Percentiles rank a stretch among this genome's conserved stretches.
Evolutionary conservation across 2,329 filamentous ascomycete species (phyloP).

Genomic region (Aspergillus pseudoglaucus): DNA sequence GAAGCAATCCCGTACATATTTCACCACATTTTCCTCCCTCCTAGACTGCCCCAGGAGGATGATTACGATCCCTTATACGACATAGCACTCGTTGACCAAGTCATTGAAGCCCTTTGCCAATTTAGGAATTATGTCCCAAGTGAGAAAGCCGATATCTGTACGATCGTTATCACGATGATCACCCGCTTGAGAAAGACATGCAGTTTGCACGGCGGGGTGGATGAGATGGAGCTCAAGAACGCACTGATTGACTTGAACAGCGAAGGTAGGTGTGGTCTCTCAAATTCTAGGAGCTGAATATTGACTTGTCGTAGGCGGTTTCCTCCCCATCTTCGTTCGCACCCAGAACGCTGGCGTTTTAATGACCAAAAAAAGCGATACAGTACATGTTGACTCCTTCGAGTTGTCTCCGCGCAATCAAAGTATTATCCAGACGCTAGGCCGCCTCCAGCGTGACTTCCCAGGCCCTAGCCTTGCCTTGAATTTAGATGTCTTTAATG

Average conservation of each 20-base stretch:
- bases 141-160: conserved; percentile 5
- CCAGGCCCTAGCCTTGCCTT: conserved; percentile 37
- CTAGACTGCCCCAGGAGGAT: conserved; percentile 39
- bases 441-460: conserved; percentile 40
- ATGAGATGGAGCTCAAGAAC: conserved; percentile 6
- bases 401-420: conserved; percentile 41
- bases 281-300: neutral
- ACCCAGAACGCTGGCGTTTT: conserved; percentile 45
- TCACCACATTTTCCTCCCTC: conserved; percentile 46
- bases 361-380: conserved; percentile 21
- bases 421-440: conserved; percentile 31
- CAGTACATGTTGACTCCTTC: conserved; percentile 36
- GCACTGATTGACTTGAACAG: conserved; percentile 4
- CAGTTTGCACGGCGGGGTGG: conserved; percentile 7
- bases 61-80: conserved; percentile 16
- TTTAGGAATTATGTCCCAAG: conserved; percentile 10
- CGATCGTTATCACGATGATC: conserved; percentile 8
- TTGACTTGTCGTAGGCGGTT: conserved; percentile 8
- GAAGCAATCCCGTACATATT: conserved; percentile 27
- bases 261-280: conserved; percentile 5
- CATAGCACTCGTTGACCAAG: conserved; percentile 6
- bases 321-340: conserved; percentile 36
- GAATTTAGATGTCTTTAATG: conserved; percentile 11
- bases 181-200: conserved; percentile 7
- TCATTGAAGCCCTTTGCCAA: conserved; percentile 12